A percentile compares a stretch with the other conserved stretches of the same genome.
Conservation (phyloP, 2,329 filamentous ascomycete genomes). For the Teratosphaeria zuluensis region DNA sequence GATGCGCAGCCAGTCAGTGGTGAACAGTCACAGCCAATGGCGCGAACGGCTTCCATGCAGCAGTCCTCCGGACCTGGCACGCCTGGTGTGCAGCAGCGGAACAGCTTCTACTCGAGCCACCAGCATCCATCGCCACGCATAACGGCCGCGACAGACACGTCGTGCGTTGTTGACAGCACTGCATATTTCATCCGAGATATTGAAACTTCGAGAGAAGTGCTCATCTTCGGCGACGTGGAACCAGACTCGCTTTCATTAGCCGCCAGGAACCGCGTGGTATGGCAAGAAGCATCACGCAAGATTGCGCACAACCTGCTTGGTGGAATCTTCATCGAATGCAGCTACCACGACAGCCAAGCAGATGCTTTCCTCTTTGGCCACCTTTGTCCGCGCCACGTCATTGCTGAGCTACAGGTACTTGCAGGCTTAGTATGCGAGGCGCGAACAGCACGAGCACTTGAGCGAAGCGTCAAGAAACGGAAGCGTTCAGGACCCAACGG, state of each 20-base stretch:
- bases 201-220: conserved; percentile 59
- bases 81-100: conserved; percentile 15
- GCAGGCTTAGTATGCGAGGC: conserved; percentile 59
- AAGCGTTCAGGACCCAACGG: conserved; percentile 47
- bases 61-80: conserved; percentile 22
- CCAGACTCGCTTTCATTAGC: conserved; percentile 76
- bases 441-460: conserved; percentile 23
- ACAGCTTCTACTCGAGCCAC: conserved; percentile 14
- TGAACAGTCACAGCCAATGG: conserved; percentile 13
- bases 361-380: conserved; percentile 80
- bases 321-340: conserved; percentile 92
- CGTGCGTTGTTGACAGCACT: conserved; percentile 74
- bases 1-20: conserved; percentile 25
- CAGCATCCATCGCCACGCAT: conserved; percentile 19
- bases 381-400: conserved; percentile 70
- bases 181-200: conserved; percentile 74
- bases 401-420: conserved; percentile 65
- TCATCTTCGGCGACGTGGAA: conserved; percentile 94
- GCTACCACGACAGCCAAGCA: conserved; percentile 71
- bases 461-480: conserved; percentile 47
- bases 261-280: conserved; percentile 72
- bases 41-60: conserved; percentile 13
- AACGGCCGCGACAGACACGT: conserved; percentile 12
- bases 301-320: conserved; percentile 61
- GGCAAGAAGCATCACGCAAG: conserved; percentile 81